A percentile compares a stretch with the other conserved stretches of the same genome.
These are phyloP conservation scores for Microdochium paspali DNA, from an alignment of 2,329 filamentous ascomycete species.

Conservation along the genomic window DNA sequence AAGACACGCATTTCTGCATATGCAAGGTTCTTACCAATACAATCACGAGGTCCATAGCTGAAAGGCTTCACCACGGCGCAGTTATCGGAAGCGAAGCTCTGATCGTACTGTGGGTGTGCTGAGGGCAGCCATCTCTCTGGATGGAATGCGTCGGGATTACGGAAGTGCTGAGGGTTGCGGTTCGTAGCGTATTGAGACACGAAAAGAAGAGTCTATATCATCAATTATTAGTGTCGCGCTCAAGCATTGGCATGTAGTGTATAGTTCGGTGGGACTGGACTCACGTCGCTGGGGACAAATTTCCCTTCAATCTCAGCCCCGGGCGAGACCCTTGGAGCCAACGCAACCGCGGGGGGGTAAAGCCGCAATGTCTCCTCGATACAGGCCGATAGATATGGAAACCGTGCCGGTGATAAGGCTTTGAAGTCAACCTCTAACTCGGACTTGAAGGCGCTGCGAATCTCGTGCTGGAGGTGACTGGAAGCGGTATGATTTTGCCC, in stretches of 20 bases:
- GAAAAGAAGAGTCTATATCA: slow-evolving; percentile 4
- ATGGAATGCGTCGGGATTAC: slow-evolving; percentile 8
- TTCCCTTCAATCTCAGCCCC: slow-evolving; percentile 8
- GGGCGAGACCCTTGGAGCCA: slow-evolving; percentile 15
- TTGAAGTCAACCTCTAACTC: slow-evolving; percentile 21
- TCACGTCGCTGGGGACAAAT: slow-evolving; percentile 9
- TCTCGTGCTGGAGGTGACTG: slow-evolving; percentile 26
- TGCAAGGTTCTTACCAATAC: slow-evolving; percentile 30
- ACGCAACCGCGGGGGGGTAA: slow-evolving; percentile 15
- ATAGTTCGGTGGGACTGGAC: neutral
- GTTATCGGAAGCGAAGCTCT: slow-evolving; percentile 3
- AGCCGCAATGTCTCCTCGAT: slow-evolving; percentile 24
- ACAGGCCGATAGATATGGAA: slow-evolving; percentile 23
- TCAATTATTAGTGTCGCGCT: too few species aligned
- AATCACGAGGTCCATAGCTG: slow-evolving; percentile 3
- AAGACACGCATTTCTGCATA: slow-evolving; percentile 58
- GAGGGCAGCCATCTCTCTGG: slow-evolving; percentile 11
- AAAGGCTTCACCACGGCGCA: slow-evolving; percentile 5
- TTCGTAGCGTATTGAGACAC: slow-evolving; percentile 5
- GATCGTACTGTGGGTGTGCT: slow-evolving; percentile 2
- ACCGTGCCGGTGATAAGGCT: slow-evolving; percentile 11
- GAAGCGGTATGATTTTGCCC: slow-evolving; percentile 35
- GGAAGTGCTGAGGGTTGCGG: slow-evolving; percentile 7
- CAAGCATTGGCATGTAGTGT: neutral
- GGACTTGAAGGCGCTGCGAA: slow-evolving; percentile 34